Conservation (phyloP, 192 early-diverging fungal genomes). For the Coemansia biformis region DNA sequence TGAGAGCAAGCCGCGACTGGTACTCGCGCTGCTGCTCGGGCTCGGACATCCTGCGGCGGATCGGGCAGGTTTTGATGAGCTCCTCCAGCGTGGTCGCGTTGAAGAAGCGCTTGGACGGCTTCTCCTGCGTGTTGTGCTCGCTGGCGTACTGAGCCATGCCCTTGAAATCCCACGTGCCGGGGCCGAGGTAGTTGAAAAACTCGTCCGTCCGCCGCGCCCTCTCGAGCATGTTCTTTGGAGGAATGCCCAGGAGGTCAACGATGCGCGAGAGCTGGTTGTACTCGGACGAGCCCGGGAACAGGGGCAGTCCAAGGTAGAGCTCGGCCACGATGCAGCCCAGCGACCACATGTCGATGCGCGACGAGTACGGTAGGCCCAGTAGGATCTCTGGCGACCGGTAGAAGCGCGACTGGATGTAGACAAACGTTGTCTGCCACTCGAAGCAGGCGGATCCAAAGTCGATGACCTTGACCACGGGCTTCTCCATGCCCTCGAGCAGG, state of each 20-base stretch:
- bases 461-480: conserved; percentile 93
- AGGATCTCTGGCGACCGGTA: conserved; percentile 95
- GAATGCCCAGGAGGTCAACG: conserved; percentile 86
- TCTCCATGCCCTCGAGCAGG: conserved; percentile 78
- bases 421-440: conserved; percentile 90
- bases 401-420: conserved; percentile 98
- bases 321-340: conserved; percentile 97
- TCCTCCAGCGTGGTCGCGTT: conserved; percentile 79
- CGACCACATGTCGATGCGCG: conserved; percentile 98
- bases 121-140: conserved; percentile 79
- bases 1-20: conserved; percentile 62
- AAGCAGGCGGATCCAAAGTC: conserved; percentile 99
- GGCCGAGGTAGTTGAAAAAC: conserved; percentile 73
- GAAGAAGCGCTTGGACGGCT: conserved; percentile 92
- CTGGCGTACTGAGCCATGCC: conserved; percentile 72
- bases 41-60: conserved; percentile 55
- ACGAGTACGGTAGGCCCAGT: conserved; percentile 87
- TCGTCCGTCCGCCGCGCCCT: conserved; percentile 80
- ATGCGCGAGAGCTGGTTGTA: conserved; percentile 94
- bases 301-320: conserved; percentile 87
- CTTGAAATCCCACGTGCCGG: conserved; percentile 63
- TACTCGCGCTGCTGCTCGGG: conserved; percentile 48
- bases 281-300: conserved; percentile 94
- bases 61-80: conserved; percentile 81
- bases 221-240: conserved; percentile 90